phyloP scores from a whole-genome alignment of 2,329 filamentous ascomycete genomes.

The Pleomassaria siparia region DNA sequence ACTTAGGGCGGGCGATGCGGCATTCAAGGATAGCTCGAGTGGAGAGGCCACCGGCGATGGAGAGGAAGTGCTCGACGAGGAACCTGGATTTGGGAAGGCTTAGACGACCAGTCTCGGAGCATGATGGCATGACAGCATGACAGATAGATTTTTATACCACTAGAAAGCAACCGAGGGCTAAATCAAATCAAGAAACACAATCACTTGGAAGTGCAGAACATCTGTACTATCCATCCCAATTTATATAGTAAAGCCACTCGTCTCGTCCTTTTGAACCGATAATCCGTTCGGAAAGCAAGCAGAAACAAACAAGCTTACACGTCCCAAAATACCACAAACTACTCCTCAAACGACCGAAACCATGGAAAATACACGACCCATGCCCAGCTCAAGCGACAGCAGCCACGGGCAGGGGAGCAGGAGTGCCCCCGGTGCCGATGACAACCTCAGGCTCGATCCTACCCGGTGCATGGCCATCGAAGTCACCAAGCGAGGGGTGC shows the following conservation, averaged over 20 bases:
- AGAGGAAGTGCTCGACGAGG: conserved; percentile 18
- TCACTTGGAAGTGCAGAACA: too few relatives aligned
- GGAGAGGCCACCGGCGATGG: conserved; percentile 9
- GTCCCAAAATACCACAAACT: conserved; percentile 2
- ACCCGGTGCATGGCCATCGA: conserved; percentile 31
- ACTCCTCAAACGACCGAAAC: conserved; percentile 5
- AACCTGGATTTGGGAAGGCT: conserved; percentile 35
- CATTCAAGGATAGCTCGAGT: conserved; percentile 6
- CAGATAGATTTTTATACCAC: not conserved
- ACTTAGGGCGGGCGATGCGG: conserved; percentile 14
- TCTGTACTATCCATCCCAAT: too few relatives aligned
- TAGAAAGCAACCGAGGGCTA: not conserved
- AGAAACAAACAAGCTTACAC: not conserved
- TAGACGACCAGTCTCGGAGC: too few relatives aligned
- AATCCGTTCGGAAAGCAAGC: not conserved
- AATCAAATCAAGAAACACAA: too few relatives aligned
- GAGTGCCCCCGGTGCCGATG: conserved; percentile 30
- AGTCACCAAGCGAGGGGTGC: conserved; percentile 43
- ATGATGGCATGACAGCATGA: too few relatives aligned
- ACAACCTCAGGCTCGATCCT: conserved; percentile 30
- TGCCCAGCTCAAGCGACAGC: conserved; percentile 25
- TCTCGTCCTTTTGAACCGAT: not conserved
- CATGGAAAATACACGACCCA: not conserved
- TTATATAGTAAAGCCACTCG: too few relatives aligned
- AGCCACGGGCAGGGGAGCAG: conserved; percentile 37